These are phyloP conservation scores for Ajuga reptans DNA, from an alignment of 305 asterid genomes.

Conservation along the genomic window DNA sequence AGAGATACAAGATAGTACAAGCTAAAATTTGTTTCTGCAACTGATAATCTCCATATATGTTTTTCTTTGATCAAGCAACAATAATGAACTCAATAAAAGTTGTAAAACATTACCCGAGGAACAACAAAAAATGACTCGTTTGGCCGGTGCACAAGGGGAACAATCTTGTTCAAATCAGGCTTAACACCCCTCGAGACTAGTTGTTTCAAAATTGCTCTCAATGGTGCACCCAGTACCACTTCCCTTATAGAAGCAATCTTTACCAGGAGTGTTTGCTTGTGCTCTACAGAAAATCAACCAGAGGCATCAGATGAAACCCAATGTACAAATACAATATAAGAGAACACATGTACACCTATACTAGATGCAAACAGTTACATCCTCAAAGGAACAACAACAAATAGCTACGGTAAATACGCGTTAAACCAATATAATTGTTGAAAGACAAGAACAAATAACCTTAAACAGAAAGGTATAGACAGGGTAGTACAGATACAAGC, in stretches of 20 bases:
- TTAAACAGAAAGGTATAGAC: neutral
- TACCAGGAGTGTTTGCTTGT: conserved; percentile 52
- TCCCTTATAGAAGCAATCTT: conserved; percentile 89
- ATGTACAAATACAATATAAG: neutral
- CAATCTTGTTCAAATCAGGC: conserved; percentile 48
- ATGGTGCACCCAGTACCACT: conserved; percentile 84
- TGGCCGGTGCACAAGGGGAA: conserved; percentile 86
- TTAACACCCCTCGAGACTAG: conserved; percentile 54
- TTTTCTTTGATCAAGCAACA: conserved; percentile 13
- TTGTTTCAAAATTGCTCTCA: conserved; percentile 67
- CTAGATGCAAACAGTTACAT: neutral
- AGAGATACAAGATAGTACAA: neutral
- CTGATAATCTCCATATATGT: neutral
- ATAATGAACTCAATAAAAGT: conserved; percentile 13
- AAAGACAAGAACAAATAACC: neutral
- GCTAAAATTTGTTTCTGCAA: neutral
- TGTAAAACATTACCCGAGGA: conserved; percentile 55
- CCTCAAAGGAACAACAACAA: neutral
- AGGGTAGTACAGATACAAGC: neutral
- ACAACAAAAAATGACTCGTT: conserved; percentile 78
- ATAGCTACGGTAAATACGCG: neutral
- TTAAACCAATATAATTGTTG: neutral
- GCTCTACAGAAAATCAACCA: conserved; percentile 37
- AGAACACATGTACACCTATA: neutral
- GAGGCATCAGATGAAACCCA: conserved; percentile 18